Evolutionary conservation across 2,329 filamentous ascomycete genomes (phyloP).

Genomic region (Curvularia sp.): DNA sequence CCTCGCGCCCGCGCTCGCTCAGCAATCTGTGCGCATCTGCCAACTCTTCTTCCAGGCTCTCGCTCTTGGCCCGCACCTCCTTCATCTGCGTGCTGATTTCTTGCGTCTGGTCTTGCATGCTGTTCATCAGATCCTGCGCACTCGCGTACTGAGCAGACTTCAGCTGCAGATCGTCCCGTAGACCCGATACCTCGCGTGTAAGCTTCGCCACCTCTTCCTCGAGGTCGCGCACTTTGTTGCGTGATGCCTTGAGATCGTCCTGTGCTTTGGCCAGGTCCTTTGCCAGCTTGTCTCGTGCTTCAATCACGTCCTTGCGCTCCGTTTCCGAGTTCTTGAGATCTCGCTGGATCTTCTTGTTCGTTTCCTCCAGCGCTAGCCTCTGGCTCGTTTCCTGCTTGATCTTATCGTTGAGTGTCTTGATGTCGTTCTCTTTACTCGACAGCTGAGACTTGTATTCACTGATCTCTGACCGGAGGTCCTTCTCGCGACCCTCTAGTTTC

Average conservation of each 20-base stretch:
- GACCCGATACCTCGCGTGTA: slow-evolving; percentile 68
- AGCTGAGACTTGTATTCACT: slow-evolving; percentile 72
- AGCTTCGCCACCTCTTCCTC: slow-evolving; percentile 76
- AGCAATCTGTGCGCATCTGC: slow-evolving; percentile 86
- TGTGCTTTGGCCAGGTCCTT: slow-evolving; percentile 75
- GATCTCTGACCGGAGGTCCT: slow-evolving; percentile 79
- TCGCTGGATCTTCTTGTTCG: slow-evolving; percentile 73
- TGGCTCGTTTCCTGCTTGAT: slow-evolving; percentile 75
- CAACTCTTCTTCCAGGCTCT: slow-evolving; percentile 90
- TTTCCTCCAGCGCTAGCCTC: slow-evolving; percentile 78
- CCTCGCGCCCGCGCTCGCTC: slow-evolving; percentile 86
- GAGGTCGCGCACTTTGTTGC: slow-evolving; percentile 70
- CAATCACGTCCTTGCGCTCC: slow-evolving; percentile 78
- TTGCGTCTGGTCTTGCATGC: slow-evolving; percentile 89
- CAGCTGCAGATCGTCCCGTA: slow-evolving; percentile 81
- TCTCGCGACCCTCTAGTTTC: slow-evolving; percentile 80
- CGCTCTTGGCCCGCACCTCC: slow-evolving; percentile 80
- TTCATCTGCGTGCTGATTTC: slow-evolving; percentile 92
- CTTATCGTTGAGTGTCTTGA: slow-evolving; percentile 79
- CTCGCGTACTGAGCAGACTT: slow-evolving; percentile 86
- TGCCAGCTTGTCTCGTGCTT: slow-evolving; percentile 73
- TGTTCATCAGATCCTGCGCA: slow-evolving; percentile 83
- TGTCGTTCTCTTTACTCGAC: slow-evolving; percentile 77
- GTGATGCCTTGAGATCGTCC: slow-evolving; percentile 68
- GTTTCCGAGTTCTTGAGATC: slow-evolving; percentile 79